These are phyloP conservation scores for Gnetum montanum DNA, from an alignment of 75 land plant species.

Conservation along the genomic window DNA sequence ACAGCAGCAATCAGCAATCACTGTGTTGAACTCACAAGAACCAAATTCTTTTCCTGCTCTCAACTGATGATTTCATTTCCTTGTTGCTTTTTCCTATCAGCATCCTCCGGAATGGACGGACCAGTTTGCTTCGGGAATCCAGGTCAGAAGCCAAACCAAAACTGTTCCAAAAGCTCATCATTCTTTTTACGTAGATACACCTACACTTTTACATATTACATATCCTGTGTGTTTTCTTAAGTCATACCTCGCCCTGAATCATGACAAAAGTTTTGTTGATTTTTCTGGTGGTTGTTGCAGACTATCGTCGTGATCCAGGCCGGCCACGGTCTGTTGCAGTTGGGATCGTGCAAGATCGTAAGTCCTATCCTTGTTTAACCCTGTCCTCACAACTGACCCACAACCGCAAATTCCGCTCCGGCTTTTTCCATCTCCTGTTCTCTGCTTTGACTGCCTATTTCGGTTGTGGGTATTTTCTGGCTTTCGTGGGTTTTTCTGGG, in stretches of 20 bases:
- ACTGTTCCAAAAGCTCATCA: too few species aligned
- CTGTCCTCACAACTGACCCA: too few species aligned
- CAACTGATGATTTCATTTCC: not conserved
- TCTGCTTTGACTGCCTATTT: too few species aligned
- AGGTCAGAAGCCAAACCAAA: conserved; percentile 31
- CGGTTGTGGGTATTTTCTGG: too few species aligned
- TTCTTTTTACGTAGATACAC: not conserved
- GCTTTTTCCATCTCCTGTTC: too few species aligned
- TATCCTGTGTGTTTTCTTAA: not conserved
- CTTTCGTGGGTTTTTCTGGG: too few species aligned
- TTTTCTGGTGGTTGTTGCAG: too few species aligned
- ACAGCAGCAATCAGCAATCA: too few species aligned
- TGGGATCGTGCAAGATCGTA: conserved; percentile 93
- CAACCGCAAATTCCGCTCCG: too few species aligned
- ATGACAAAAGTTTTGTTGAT: too few species aligned
- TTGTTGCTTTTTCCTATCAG: conserved; percentile 22
- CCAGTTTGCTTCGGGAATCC: conserved; percentile 85
- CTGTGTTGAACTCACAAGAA: not conserved
- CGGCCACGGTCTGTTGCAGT: conserved; percentile 84
- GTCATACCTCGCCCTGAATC: not conserved
- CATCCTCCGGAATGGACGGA: conserved; percentile 92
- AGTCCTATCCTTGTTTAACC: conserved; percentile 26
- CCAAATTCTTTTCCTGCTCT: not conserved
- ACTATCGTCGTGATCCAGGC: conserved; percentile 96
- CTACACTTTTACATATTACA: not conserved